Evolutionary conservation across 2,329 filamentous ascomycete species (phyloP).

Genomic region (Clarireedia sp.): DNA sequence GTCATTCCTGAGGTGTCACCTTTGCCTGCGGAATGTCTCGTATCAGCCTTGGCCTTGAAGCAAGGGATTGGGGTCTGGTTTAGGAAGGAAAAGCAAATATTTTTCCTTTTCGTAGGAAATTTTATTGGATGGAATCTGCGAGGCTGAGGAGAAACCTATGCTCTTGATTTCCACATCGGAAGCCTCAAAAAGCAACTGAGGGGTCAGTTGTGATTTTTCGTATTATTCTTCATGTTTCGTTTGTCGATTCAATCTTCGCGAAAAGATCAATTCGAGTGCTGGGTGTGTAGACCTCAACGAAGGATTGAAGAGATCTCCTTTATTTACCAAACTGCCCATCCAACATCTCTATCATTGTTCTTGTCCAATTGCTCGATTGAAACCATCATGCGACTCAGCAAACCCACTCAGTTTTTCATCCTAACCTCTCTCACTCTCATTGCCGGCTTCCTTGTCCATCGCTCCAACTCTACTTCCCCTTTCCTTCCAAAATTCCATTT

Average conservation of each 20-base stretch:
- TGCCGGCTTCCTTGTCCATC: neutral
- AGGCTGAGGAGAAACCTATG: neutral
- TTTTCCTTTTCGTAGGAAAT: neutral
- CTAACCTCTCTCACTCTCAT: neutral
- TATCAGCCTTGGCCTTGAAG: neutral
- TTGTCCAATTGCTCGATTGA: neutral
- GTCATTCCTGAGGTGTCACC: too few relatives aligned
- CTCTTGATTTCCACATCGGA: conserved; percentile 1
- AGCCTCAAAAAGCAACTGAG: neutral
- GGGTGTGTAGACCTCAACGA: too few relatives aligned
- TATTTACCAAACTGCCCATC: neutral
- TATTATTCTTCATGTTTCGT: too few relatives aligned
- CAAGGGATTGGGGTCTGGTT: neutral
- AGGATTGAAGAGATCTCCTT: too few relatives aligned
- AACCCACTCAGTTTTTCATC: neutral
- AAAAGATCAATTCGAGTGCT: neutral
- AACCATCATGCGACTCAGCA: conserved; percentile 1
- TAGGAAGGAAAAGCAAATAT: neutral
- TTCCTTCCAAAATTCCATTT: neutral
- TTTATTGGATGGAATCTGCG: neutral
- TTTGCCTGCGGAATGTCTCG: too few relatives aligned
- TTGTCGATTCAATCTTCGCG: neutral
- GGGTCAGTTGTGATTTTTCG: neutral
- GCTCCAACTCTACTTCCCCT: neutral
- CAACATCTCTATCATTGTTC: neutral